phyloP scores from a whole-genome alignment of 768 basidiomycete genomes.

The Tulasnella sp. region DNA sequence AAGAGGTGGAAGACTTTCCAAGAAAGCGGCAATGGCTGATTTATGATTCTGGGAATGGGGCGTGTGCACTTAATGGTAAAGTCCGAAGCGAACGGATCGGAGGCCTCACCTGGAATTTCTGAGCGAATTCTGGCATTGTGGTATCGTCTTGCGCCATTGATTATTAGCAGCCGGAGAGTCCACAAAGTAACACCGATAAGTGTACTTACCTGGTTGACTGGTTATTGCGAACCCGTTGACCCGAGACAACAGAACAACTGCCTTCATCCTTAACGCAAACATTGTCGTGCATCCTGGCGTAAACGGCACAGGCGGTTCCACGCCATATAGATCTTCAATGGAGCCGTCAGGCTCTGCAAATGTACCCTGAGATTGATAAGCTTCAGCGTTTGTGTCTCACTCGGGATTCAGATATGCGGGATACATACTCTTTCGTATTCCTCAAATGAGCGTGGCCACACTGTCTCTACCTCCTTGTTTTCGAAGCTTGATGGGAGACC shows the following conservation, averaged over 20 bases:
- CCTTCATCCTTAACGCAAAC: slow-evolving; percentile 8
- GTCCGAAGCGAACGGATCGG: background rate
- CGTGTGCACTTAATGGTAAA: background rate
- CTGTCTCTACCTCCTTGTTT: slow-evolving; percentile 12
- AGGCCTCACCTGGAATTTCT: background rate
- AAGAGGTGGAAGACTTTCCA: slow-evolving; percentile 5
- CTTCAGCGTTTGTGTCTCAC: background rate
- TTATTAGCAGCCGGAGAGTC: too few relatives aligned
- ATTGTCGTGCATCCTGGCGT: slow-evolving; percentile 8
- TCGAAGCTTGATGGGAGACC: slow-evolving; percentile 4
- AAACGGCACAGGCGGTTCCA: slow-evolving; percentile 4
- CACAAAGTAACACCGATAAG: background rate
- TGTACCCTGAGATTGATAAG: background rate
- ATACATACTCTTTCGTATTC: slow-evolving; percentile 15
- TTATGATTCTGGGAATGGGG: slow-evolving; percentile 4
- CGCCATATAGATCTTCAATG: slow-evolving; percentile 1
- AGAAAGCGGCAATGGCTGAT: background rate
- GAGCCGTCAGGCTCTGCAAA: background rate
- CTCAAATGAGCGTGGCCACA: slow-evolving; percentile 16
- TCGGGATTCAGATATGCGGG: background rate
- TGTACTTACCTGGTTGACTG: slow-evolving; percentile 6
- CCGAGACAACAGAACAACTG: slow-evolving; percentile 9
- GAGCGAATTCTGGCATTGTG: background rate
- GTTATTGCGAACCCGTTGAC: slow-evolving; percentile 8
- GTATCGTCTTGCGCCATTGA: too few relatives aligned